phyloP scores from a whole-genome alignment of 345 rosid species.

The Schrenkiella parvula region DNA sequence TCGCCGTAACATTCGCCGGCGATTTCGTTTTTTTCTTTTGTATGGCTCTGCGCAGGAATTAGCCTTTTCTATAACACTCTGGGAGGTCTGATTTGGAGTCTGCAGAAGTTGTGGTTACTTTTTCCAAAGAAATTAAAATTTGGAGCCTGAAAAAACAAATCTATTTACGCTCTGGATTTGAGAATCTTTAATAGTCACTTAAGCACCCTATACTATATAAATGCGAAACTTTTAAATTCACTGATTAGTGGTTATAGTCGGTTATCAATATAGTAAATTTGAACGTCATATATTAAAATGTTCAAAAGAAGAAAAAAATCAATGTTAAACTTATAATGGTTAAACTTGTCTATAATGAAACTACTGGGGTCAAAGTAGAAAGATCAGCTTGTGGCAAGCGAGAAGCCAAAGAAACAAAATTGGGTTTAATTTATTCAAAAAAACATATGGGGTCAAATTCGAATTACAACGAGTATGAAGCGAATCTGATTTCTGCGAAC shows the following conservation, averaged over 20 bases:
- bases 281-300: not conserved
- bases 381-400: not conserved
- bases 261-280: no score
- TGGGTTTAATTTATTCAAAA: not conserved
- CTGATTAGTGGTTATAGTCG: no score
- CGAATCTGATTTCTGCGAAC: not conserved
- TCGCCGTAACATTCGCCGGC: slow-evolving; percentile 13
- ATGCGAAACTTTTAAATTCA: no score
- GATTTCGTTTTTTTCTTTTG: not conserved
- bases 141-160: no score
- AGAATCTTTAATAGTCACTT: no score
- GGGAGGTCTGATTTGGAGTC: not conserved
- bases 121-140: not conserved
- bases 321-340: not conserved
- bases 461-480: not conserved
- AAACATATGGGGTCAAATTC: not conserved
- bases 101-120: not conserved
- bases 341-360: not conserved
- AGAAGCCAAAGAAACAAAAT: not conserved
- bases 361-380: not conserved
- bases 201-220: no score
- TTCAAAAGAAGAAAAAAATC: not conserved
- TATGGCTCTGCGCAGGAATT: not conserved
- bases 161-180: no score
- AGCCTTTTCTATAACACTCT: not conserved